Conservation (phyloP, 2,329 filamentous ascomycete genomes). For the Aspergillus oerlinghausenensis region DNA sequence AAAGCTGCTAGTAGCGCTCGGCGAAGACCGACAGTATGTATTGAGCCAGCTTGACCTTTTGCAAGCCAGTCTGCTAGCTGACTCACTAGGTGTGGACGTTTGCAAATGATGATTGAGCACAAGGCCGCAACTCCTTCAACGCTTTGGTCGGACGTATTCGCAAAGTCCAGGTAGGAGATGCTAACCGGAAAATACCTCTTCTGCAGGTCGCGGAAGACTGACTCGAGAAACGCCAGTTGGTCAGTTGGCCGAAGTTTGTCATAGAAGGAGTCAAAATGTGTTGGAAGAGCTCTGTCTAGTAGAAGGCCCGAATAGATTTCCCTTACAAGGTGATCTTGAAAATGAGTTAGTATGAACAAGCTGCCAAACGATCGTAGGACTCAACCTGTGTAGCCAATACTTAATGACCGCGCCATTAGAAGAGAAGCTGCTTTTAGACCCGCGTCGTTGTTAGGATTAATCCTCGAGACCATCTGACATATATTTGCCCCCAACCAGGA, state of each 20-base stretch:
- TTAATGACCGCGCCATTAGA: constrained; percentile 57
- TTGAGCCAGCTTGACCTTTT: constrained; percentile 60
- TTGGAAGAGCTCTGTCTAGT: constrained; percentile 20
- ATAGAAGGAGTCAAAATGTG: constrained; percentile 37
- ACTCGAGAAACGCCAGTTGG: constrained; percentile 44
- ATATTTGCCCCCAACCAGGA: constrained; percentile 69
- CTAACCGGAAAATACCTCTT: constrained; percentile 34
- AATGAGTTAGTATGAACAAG: constrained; percentile 10
- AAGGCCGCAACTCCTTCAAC: constrained; percentile 59
- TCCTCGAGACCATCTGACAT: constrained; percentile 34
- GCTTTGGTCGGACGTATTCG: constrained; percentile 14
- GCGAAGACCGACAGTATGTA: constrained; percentile 60
- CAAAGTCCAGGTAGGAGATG: constrained; percentile 10
- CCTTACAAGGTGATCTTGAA: constrained; percentile 36
- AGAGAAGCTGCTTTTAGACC: constrained; percentile 36
- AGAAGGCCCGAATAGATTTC: constrained; percentile 38
- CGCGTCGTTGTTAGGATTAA: constrained; percentile 37
- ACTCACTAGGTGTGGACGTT: constrained; percentile 47
- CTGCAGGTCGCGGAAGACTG: constrained; percentile 42
- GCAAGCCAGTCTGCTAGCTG: constrained; percentile 63
- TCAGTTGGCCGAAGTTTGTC: constrained; percentile 44
- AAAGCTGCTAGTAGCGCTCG: constrained; percentile 61
- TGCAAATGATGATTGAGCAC: constrained; percentile 47
- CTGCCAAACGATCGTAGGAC: neutral
- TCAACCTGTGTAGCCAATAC: constrained; percentile 67